Percentiles rank a stretch among this genome's conserved stretches.
Evolutionary conservation across 441 rosid species (phyloP).

Genomic region (Mallotus japonicus): DNA sequence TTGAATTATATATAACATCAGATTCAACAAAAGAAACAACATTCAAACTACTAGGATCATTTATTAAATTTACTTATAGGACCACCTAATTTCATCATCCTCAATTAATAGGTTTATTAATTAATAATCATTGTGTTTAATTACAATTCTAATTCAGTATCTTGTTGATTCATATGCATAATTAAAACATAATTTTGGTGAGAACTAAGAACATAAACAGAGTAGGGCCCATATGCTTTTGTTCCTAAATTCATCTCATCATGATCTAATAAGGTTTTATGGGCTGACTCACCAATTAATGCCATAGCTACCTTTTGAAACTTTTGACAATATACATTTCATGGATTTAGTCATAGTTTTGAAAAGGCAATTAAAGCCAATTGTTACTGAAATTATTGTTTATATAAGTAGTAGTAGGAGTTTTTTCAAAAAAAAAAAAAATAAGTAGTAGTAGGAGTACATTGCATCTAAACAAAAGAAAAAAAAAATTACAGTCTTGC

Average conservation of each 20-base stretch:
- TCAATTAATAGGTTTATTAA: too few relatives aligned
- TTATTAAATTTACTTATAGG: too few relatives aligned
- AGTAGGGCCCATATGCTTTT: slow-evolving; percentile 10
- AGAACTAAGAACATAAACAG: neutral
- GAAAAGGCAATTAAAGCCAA: neutral
- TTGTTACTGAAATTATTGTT: too few relatives aligned
- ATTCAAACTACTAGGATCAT: too few relatives aligned
- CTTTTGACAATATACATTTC: slow-evolving; percentile 24
- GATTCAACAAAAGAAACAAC: neutral
- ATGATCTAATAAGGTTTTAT: slow-evolving; percentile 8
- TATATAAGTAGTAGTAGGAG: too few relatives aligned
- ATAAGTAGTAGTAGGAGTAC: too few relatives aligned
- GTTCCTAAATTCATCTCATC: slow-evolving; percentile 22
- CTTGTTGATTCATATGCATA: too few relatives aligned
- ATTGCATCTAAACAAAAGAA: too few relatives aligned
- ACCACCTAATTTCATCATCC: too few relatives aligned
- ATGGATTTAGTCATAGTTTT: slow-evolving; percentile 13
- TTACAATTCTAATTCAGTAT: too few relatives aligned
- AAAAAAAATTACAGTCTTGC: neutral
- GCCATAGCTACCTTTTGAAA: slow-evolving; percentile 11
- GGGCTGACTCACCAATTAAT: slow-evolving; percentile 36
- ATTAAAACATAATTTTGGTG: neutral
- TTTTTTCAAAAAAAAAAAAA: too few relatives aligned
- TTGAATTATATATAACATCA: neutral
- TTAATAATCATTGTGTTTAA: too few relatives aligned